A percentile compares a stretch with the other conserved stretches of the same genome.
phyloP scores from a whole-genome alignment of 129 eudicot species.

The Escallonia herrerae region DNA sequence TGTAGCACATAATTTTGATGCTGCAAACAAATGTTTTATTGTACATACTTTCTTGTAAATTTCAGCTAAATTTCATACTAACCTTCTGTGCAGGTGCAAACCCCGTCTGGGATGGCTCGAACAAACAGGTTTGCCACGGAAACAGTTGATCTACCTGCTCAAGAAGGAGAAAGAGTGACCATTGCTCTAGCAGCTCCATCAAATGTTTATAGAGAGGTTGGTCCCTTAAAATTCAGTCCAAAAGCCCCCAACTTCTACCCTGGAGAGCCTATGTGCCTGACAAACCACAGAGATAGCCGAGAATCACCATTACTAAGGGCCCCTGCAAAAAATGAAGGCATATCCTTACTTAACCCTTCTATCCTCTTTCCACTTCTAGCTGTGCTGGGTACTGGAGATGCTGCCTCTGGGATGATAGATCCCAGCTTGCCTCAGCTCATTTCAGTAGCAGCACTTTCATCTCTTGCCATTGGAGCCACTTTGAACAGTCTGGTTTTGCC shows the following conservation, averaged over 20 bases:
- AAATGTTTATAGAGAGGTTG: conserved; percentile 66
- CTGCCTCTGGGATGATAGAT: conserved; percentile 81
- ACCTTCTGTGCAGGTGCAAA: conserved; percentile 57
- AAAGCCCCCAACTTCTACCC: conserved; percentile 74
- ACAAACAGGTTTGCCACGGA: conserved; percentile 95
- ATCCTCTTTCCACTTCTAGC: conserved; percentile 63
- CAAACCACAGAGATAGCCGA: conserved; percentile 76
- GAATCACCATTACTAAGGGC: conserved; percentile 79
- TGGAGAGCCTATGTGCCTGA: conserved; percentile 86
- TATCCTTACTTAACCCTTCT: conserved; percentile 61
- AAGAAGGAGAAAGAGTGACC: conserved; percentile 92
- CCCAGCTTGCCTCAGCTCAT: conserved; percentile 87
- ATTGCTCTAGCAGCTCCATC: conserved; percentile 91
- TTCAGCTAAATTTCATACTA: conserved; percentile 1
- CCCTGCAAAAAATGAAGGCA: conserved; percentile 48
- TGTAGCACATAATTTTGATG: background rate
- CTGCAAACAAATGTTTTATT: background rate
- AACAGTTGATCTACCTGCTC: conserved; percentile 93
- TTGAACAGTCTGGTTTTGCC: conserved; percentile 67
- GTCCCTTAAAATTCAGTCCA: conserved; percentile 81
- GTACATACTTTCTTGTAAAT: background rate
- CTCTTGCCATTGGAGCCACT: conserved; percentile 78
- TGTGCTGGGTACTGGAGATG: conserved; percentile 72
- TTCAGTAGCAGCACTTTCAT: conserved; percentile 63
- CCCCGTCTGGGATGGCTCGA: conserved; percentile 87